Conservation (phyloP, 345 rosid species). For the Melaleuca quinquenervia region DNA sequence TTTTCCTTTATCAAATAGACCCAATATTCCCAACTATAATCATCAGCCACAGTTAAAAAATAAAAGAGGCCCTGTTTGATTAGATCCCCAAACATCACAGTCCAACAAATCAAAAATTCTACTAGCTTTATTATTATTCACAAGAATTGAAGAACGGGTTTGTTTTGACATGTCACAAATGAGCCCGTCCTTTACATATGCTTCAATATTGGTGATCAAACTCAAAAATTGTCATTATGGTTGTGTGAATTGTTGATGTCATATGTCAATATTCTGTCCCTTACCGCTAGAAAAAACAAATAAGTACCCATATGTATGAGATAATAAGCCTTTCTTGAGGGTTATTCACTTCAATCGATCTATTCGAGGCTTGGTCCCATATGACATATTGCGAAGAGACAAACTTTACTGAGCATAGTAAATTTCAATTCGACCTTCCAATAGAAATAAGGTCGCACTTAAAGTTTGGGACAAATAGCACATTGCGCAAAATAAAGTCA, state of each 20-base stretch:
- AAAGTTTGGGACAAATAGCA: not conserved
- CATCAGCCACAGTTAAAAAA: not conserved
- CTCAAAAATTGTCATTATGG: not conserved
- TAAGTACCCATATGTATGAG: not conserved
- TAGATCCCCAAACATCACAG: not conserved
- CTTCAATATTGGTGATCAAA: not conserved
- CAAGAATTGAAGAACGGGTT: not conserved
- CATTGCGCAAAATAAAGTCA: not conserved
- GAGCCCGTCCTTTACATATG: not conserved
- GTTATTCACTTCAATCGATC: conserved; percentile 1
- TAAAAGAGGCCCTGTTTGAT: not conserved
- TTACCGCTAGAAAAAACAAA: not conserved
- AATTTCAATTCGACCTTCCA: not conserved
- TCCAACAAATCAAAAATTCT: not conserved
- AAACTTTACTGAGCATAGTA: not conserved
- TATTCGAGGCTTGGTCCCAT: not conserved
- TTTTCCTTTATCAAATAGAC: not conserved
- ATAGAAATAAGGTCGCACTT: not conserved
- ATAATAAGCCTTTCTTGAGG: not conserved
- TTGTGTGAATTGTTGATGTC: not conserved
- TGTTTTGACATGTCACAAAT: conserved; percentile 3
- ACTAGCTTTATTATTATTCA: not conserved
- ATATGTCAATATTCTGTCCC: not conserved
- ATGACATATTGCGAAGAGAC: not conserved
- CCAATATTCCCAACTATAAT: not conserved